Evolutionary conservation across 1,139 yeast genomes (phyloP), one percentile per base, ranked within the genome.

Genomic region (Nakaseomyces uthaithaninus): DNA sequence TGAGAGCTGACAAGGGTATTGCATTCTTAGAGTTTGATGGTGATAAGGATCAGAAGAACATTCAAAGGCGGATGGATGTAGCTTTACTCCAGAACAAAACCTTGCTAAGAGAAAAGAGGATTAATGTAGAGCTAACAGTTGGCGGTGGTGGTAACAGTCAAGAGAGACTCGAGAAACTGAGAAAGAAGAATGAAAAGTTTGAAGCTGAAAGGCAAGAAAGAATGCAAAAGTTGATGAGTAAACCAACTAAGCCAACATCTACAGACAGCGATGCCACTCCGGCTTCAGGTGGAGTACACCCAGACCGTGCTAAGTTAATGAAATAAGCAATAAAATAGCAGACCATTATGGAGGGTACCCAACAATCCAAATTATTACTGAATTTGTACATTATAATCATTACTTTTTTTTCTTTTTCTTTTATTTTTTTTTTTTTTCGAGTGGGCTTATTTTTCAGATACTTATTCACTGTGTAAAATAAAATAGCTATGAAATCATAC

Each of bases 61-160:
- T 89, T 30, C 83, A 83, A 51, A 74, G 78, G 48, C 75, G 81
- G 49, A 81, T 84, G 80, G 94, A 86, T 53, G 70, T 76, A 41
- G 95, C 95, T 0, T 69, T 89, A 51, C 70, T 80, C 48, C 72
- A 84, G 70, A 95, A 91, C 62, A 95, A 85, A 60, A 70, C 89
- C 4, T 56, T 67, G 12, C 60, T 89, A 45, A 71, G 75, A 45
- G 71, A 74, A 42, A 71, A 95, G 49, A 83, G 78, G 59, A 86
- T 91, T 55, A 91, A 91, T 56, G 97, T 91, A 25, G 98, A 91
- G 63, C 71, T 91, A 54, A 91, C 97, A 2, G 98, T 86, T 37
- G 98, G 98, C 40, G 98, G 98, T 36, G 98, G 98, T 34, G 98
- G 98, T 39, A 89, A 89, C 61, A 79, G 94, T 6, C 70, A 72